These are phyloP conservation scores for Hanseniaspora thailandica DNA, from an alignment of 805 yeast genomes.

Conservation along the genomic window DNA sequence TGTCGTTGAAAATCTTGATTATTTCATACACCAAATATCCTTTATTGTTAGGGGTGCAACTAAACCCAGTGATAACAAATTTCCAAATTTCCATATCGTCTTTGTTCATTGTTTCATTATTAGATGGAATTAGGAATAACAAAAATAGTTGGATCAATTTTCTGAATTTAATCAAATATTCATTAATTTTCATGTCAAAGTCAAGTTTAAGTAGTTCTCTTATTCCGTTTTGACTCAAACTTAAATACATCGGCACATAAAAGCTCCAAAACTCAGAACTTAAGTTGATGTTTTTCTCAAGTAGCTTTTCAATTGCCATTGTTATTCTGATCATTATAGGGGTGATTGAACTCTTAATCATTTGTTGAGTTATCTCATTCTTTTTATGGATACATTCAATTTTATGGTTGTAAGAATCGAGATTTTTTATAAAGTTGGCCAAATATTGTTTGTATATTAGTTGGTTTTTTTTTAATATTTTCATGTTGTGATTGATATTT, in stretches of 20 bases:
- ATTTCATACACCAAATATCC: not conserved
- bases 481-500: not conserved
- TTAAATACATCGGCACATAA: conserved; percentile 9
- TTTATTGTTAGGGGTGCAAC: not conserved
- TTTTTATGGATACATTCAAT: not conserved
- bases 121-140: conserved; percentile 6
- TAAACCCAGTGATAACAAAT: not conserved
- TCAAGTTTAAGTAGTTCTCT: not conserved
- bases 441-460: not conserved
- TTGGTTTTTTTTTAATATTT: not conserved
- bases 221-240: not conserved
- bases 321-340: conserved; percentile 1
- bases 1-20: not conserved
- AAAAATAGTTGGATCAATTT: conserved; percentile 4
- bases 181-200: not conserved
- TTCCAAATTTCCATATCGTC: not conserved
- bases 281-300: not conserved
- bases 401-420: conserved; percentile 6
- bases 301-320: conserved; percentile 2
- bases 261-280: conserved; percentile 8
- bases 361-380: not conserved
- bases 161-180: conserved; percentile 7
- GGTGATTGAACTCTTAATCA: conserved; percentile 1
- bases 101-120: not conserved
- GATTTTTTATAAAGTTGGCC: conserved; percentile 5